Conservation (phyloP, 208 protist species). For the Leishmania tarentolae region DNA sequence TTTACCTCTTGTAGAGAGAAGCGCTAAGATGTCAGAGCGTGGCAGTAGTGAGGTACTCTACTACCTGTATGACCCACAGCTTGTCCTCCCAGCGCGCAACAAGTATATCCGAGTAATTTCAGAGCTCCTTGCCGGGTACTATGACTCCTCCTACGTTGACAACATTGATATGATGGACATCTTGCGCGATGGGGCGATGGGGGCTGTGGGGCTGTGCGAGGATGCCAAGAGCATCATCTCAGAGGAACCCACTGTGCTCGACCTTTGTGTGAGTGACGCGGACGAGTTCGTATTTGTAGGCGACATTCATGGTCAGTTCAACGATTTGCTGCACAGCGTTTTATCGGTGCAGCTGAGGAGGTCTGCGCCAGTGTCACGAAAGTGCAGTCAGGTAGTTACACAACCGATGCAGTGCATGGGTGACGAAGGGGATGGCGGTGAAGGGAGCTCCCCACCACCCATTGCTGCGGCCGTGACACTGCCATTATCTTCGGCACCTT, state of each 20-base stretch:
- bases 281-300: conserved; percentile 81
- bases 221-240: conserved; percentile 48
- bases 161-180: conserved; percentile 62
- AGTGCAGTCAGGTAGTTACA: neutral
- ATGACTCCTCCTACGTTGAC: conserved; percentile 37
- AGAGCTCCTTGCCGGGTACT: conserved; percentile 56
- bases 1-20: neutral
- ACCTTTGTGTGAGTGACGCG: conserved; percentile 40
- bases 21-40: neutral
- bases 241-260: conserved; percentile 55
- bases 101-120: conserved; percentile 77
- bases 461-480: neutral
- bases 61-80: conserved; percentile 67
- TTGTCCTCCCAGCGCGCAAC: conserved; percentile 42
- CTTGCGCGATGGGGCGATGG: conserved; percentile 47
- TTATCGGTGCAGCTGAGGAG: conserved; percentile 60
- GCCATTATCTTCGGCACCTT: neutral
- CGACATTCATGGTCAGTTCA: conserved; percentile 90
- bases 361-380: conserved; percentile 10
- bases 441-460: neutral
- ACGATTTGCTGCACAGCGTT: conserved; percentile 70
- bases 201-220: conserved; percentile 57
- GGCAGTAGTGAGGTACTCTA: conserved; percentile 27
- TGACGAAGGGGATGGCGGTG: neutral
- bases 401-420: neutral